A percentile compares a stretch with the other conserved stretches of the same genome.
phyloP scores from a whole-genome alignment of 148 eudicot species.

The Cornus controversa region DNA sequence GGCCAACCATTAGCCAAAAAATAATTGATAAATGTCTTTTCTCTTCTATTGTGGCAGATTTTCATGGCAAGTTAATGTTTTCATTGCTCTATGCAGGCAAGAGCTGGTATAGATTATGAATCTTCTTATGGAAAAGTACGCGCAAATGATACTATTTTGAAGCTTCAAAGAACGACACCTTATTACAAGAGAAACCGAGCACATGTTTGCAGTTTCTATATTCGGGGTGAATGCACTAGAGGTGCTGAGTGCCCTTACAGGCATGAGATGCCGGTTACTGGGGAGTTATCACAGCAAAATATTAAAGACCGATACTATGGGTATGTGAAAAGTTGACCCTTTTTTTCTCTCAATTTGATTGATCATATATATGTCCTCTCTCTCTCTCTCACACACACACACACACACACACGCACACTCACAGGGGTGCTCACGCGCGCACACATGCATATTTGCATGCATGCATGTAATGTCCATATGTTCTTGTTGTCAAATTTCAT shows the following conservation, averaged over 20 bases:
- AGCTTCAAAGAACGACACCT: conserved; percentile 94
- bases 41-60: neutral
- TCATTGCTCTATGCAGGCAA: conserved; percentile 51
- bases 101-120: conserved; percentile 94
- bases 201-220: conserved; percentile 89
- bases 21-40: neutral
- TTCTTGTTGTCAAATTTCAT: too few species aligned
- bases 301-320: conserved; percentile 98
- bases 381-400: neutral
- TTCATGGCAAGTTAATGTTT: neutral
- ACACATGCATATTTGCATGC: neutral
- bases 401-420: neutral
- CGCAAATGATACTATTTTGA: conserved; percentile 82
- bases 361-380: neutral
- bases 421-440: neutral
- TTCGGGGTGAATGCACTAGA: conserved; percentile 96
- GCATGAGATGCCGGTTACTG: conserved; percentile 97
- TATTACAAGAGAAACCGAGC: conserved; percentile 98
- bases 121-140: conserved; percentile 81
- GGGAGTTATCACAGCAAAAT: conserved; percentile 93
- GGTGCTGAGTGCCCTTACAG: conserved; percentile 98
- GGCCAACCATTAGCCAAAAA: too few species aligned
- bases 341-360: neutral
- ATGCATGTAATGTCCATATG: too few species aligned
- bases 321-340: conserved; percentile 36